phyloP scores from a whole-genome alignment of 176 grass and related monocot genomes.

The Typha latifolia region DNA sequence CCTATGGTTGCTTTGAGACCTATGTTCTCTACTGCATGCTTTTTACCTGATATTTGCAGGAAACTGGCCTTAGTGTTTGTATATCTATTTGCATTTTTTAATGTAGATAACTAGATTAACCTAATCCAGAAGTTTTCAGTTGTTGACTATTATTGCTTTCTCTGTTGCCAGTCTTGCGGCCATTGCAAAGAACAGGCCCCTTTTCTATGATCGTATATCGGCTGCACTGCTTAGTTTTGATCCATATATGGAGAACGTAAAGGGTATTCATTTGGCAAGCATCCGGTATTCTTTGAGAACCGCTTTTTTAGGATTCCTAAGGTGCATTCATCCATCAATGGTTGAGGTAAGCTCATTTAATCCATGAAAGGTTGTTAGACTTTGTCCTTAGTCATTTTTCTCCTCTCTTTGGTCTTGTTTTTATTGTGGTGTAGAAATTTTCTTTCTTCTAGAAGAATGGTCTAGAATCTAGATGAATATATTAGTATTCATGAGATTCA shows the following conservation, averaged over 20 bases:
- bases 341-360: constrained; percentile 49
- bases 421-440: too few species aligned
- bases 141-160: constrained; percentile 14
- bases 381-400: constrained; percentile 4
- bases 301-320: constrained; percentile 78
- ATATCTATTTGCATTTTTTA: background rate
- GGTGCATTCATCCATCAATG: constrained; percentile 57
- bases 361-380: background rate
- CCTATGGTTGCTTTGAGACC: too few species aligned
- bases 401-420: background rate
- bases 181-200: constrained; percentile 68
- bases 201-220: constrained; percentile 53
- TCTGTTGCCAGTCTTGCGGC: constrained; percentile 67
- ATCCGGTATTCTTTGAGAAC: constrained; percentile 60
- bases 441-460: too few species aligned
- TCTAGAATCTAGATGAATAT: too few species aligned
- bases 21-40: too few species aligned
- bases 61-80: too few species aligned
- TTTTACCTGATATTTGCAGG: too few species aligned
- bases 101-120: background rate
- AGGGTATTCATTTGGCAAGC: constrained; percentile 66
- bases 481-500: too few species aligned
- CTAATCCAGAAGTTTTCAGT: background rate
- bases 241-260: constrained; percentile 44
- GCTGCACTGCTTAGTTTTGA: constrained; percentile 64